Evolutionary conservation across 2,329 filamentous ascomycete genomes (phyloP).

Genomic region (Cladosporium cucumerinum): DNA sequence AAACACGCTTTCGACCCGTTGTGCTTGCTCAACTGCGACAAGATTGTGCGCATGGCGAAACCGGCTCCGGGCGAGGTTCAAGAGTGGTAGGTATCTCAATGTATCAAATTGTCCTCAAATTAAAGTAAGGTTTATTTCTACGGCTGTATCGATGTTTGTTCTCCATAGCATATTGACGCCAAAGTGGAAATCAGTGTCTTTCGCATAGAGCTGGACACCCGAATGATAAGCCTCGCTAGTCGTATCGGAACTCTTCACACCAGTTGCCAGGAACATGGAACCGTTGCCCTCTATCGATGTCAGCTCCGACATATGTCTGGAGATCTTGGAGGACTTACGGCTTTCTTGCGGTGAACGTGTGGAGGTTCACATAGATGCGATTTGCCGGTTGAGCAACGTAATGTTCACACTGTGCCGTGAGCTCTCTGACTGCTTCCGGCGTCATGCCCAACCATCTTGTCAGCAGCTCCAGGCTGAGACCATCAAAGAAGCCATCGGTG

Average conservation of each 20-base stretch:
- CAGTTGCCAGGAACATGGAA: background rate
- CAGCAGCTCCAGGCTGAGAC: background rate
- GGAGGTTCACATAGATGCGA: background rate
- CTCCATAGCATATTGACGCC: background rate
- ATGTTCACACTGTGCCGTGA: background rate
- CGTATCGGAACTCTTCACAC: background rate
- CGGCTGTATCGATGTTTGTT: background rate
- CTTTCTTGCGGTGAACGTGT: background rate
- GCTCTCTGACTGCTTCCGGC: background rate
- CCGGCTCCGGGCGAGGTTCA: slow-evolving; percentile 48
- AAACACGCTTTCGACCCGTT: slow-evolving; percentile 78
- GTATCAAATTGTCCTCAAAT: background rate
- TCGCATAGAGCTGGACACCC: background rate
- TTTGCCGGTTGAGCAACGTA: background rate
- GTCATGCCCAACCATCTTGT: background rate
- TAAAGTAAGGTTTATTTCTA: background rate
- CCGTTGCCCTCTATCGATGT: background rate
- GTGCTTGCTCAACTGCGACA: slow-evolving; percentile 62
- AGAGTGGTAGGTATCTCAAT: slow-evolving; percentile 34
- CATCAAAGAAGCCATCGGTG: background rate
- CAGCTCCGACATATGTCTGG: background rate
- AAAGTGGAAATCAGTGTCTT: background rate
- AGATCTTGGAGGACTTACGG: background rate
- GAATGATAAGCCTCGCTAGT: background rate
- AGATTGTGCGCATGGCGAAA: slow-evolving; percentile 57